Evolutionary conservation across 2,329 filamentous ascomycete genomes (phyloP).

Genomic region (Cucurbitaria berberidis): DNA sequence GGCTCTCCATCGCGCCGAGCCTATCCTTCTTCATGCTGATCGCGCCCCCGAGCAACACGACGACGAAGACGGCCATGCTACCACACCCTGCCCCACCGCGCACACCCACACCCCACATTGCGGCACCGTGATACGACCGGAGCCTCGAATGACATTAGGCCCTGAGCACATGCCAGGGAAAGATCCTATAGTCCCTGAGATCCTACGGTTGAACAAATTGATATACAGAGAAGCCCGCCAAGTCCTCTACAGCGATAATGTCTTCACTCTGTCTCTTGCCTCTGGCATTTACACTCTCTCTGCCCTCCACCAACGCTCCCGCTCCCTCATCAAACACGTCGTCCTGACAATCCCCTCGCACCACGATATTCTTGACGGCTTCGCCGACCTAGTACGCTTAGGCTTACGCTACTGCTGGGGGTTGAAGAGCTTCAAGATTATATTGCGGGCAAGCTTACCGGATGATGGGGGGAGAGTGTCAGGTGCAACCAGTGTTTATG

Average conservation of each 20-base stretch:
- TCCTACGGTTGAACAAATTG: conserved; percentile 49
- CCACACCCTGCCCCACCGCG: background rate
- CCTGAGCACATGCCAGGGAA: background rate
- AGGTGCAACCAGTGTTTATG: conserved; percentile 52
- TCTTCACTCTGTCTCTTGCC: conserved; percentile 46
- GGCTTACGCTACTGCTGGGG: conserved; percentile 55
- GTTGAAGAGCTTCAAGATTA: conserved; percentile 51
- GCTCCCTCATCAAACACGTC: conserved; percentile 53
- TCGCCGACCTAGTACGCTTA: conserved; percentile 54
- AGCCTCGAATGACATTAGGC: background rate
- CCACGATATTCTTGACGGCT: conserved; percentile 55
- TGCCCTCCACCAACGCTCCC: conserved; percentile 51
- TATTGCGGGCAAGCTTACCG: conserved; percentile 43
- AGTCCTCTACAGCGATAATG: conserved; percentile 42
- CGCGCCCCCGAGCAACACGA: conserved; percentile 17
- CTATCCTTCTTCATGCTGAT: conserved; percentile 38
- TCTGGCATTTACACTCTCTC: conserved; percentile 48
- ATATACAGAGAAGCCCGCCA: conserved; percentile 46
- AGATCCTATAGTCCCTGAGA: conserved; percentile 48
- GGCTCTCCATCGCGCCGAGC: conserved; percentile 37
- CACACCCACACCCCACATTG: background rate
- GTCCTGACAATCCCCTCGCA: conserved; percentile 54
- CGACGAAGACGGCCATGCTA: conserved; percentile 9
- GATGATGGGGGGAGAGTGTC: conserved; percentile 29
- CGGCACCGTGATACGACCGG: background rate